Percentiles rank a stretch among this genome's conserved stretches.
Conservation (phyloP, 1,284 basidiomycete species). For the Fomitopsis palustris region DNA sequence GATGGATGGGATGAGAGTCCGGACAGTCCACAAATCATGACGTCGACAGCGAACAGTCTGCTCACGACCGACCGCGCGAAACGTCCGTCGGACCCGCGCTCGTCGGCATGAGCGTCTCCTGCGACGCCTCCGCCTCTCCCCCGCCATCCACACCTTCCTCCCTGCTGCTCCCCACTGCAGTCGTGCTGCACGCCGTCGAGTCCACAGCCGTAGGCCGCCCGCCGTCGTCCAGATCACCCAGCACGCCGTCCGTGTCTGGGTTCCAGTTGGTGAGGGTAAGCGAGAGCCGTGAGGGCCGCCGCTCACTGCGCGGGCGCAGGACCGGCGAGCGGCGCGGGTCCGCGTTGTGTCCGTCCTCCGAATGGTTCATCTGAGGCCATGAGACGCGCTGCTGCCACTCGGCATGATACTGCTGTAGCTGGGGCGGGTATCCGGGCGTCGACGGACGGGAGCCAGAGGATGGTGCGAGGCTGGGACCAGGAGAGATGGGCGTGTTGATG, state of each 20-base stretch:
- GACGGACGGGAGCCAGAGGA: constrained; percentile 16
- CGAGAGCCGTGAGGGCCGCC: constrained; percentile 22
- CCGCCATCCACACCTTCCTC: neutral
- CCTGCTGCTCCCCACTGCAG: neutral
- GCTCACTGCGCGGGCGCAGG: constrained; percentile 7
- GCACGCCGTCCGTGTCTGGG: constrained; percentile 22
- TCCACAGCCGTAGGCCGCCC: neutral
- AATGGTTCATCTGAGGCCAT: constrained; percentile 13
- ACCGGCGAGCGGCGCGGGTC: constrained; percentile 8
- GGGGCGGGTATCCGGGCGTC: constrained; percentile 10
- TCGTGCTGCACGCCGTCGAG: neutral
- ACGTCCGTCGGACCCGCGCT: neutral
- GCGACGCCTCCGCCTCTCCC: neutral
- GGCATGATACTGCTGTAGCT: constrained; percentile 3
- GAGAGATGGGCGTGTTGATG: constrained; percentile 4
- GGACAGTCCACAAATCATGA: too few relatives aligned
- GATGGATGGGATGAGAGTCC: too few relatives aligned
- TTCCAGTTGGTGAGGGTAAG: constrained; percentile 27
- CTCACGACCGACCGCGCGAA: neutral
- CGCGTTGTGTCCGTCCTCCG: constrained; percentile 8
- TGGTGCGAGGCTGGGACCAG: constrained; percentile 9
- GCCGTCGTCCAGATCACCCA: constrained; percentile 10
- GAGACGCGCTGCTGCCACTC: constrained; percentile 10
- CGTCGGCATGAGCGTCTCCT: neutral
- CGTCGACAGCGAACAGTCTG: neutral